Base-by-base conservation (phyloP, 2,329 filamentous ascomycete genomes). In the Rhynchosporium graminicola region DNA sequence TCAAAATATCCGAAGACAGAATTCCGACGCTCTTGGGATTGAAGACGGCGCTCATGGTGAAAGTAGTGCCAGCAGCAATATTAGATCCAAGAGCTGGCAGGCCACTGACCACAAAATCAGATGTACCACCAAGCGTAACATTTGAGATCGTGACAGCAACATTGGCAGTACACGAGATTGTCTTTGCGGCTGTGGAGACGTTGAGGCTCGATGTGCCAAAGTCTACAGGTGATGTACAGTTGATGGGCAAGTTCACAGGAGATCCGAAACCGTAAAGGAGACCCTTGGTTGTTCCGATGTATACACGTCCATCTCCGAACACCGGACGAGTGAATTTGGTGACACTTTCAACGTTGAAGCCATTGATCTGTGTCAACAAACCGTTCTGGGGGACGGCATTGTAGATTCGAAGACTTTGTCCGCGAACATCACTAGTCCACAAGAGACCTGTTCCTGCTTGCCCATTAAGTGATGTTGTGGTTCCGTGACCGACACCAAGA, bases 261-360 rank as follows among this genome's bases (percentile, higher is more conserved):
- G 82, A 81, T 1, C 83, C 83, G 60, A 83, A 85, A 1, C 77
- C 83, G 36, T 85, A 84, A 26, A 86, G 69, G 60, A 74, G 79
- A 3, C 83, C 84, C 29, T 75, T 72, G 2, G 74, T 80, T 0
- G 80, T 82, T 9, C 80, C 81, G n/a, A 85, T 71, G 63, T 85
- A 86, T 2, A 80, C 78, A 61, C 80, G 78, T 0, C 81, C 82
- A 61, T 86, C 77, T 6, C 83, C 83, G 61, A 86, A 86, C 2
- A 83, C 82, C 1, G 83, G 81, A 1, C 83, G 77, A 3, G 80
- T 80, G 65, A 86, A 86, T 72, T 86, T 86, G 51, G 77, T 81
- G 3, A 80, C 77, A 0, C 80, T 81, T 0, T 78, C 75, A 12
- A 85, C 76, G 31, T 79, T 80, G 65, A 85, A 84, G 1, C 77